Evolutionary conservation across 1,284 basidiomycete species (phyloP), one percentile per base, ranked within the genome.

Genomic region (Ceratobasidium sp.): DNA sequence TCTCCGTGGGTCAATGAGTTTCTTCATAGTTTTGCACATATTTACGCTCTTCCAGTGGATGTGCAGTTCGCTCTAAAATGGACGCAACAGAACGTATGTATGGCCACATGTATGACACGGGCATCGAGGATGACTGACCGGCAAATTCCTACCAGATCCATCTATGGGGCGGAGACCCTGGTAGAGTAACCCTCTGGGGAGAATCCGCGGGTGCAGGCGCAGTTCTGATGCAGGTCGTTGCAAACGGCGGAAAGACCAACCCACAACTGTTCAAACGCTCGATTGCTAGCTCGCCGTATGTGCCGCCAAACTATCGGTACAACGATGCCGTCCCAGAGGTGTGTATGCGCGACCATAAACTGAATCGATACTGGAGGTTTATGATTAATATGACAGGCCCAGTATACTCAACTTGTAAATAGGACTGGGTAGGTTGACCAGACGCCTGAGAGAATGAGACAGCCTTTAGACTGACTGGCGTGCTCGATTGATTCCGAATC

Each of bases 211-310:
- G 65, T 18, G 65, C 65, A 28, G 65, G 65, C 3, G 65, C 52
- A 9, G 65, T 69, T 10, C 18, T 53, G 50, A 62, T 48, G 18
- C 61, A 75, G 58, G 67, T 73, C n/a, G 50, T 75, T 28, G 74
- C 72, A n/a, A n/a, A n/a, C n/a, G n/a, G n/a, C n/a, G n/a, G n/a
- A n/a, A n/a, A n/a, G n/a, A n/a, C n/a, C n/a, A n/a, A n/a, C n/a
- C n/a, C n/a, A n/a, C n/a, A n/a, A n/a, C n/a, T n/a, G n/a, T n/a
- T n/a, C n/a, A n/a, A n/a, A n/a, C n/a, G n/a, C n/a, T n/a, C n/a
- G n/a, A n/a, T n/a, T n/a, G n/a, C n/a, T n/a, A n/a, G n/a, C n/a
- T n/a, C n/a, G n/a, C n/a, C n/a, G n/a, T n/a, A n/a, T n/a, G n/a
- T n/a, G n/a, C n/a, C n/a, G n/a, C n/a, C n/a, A n/a, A n/a, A n/a